Evolutionary conservation across 2,329 filamentous ascomycete genomes (phyloP), one percentile per base, ranked within the genome.

Genomic region (Botryotinia narcissicola): DNA sequence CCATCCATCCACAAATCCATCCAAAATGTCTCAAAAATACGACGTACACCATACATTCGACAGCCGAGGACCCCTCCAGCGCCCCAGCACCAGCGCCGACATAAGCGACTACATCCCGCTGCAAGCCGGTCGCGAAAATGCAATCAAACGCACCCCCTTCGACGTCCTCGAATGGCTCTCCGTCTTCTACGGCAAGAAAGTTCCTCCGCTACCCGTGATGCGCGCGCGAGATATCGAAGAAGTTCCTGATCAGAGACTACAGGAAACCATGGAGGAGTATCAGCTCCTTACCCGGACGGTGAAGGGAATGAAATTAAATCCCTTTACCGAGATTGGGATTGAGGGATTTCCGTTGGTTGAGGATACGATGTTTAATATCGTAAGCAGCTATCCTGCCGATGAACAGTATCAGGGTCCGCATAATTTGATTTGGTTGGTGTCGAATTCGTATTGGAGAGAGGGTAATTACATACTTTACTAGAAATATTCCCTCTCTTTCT

Each of bases 21-120:
- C 40, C 35, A 32, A 14, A 16, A 69, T 69, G 66, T 57, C 66
- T 2, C 9, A 25, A 16, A 12, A 8, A 10, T 57, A 57, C 22
- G 18, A 6, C 10, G 1, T 29, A 2, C 66, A 69, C 40, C 40
- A 29, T 4, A 57, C 48, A 32, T 32, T 16, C 4, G 66, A 69
- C n/a, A 12, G 6, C 1, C 48, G 48, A n/a, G 48, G 16, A 18
- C 1, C 3, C 3, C 1, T 0, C 48, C 18, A 32, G 18, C n/a
- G 4, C 29, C n/a, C 16, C 1, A 7, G 10, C n/a, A 20, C 9
- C 5, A 20, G 37, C 7, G 25, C 5, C 20, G 66, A 69, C 20
- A 69, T 69, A 20, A 57, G 66, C 14, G 51, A 69, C 20, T 69
- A 69, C 18, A 69, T 69, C 8, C 66, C 66, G 1, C 8, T 32